Evolutionary conservation across 2,329 filamentous ascomycete species (phyloP).

Genomic region (Fusarium dimerum): DNA sequence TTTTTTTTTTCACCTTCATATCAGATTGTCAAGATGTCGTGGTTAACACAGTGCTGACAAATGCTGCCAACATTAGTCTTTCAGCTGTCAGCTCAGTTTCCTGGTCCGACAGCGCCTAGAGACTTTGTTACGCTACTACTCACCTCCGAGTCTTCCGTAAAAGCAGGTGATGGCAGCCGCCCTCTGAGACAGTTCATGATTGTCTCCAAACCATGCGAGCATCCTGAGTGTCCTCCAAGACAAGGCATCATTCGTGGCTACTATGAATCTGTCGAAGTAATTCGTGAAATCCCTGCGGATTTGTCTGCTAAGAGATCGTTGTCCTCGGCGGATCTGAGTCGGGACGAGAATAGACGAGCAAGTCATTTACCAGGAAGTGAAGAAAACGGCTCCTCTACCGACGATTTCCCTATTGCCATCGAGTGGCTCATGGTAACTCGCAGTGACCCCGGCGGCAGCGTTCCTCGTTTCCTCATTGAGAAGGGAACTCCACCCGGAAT

Average conservation of each 20-base stretch:
- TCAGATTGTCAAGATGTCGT: background rate
- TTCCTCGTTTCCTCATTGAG: constrained; percentile 90
- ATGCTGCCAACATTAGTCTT: constrained; percentile 60
- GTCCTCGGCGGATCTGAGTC: constrained; percentile 34
- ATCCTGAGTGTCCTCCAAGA: constrained; percentile 70
- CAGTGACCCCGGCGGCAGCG: constrained; percentile 84
- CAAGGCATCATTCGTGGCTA: constrained; percentile 77
- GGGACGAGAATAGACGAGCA: constrained; percentile 29
- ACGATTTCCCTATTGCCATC: constrained; percentile 48
- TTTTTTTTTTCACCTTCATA: no score
- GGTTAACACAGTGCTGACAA: constrained; percentile 12
- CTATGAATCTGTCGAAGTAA: constrained; percentile 91
- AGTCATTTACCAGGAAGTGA: constrained; percentile 15
- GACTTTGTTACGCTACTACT: constrained; percentile 84
- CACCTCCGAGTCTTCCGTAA: constrained; percentile 59
- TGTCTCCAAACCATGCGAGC: constrained; percentile 79
- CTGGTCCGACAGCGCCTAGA: constrained; percentile 81
- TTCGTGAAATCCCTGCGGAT: constrained; percentile 73
- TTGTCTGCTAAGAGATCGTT: constrained; percentile 35
- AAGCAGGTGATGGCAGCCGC: constrained; percentile 23
- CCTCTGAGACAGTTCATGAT: constrained; percentile 77
- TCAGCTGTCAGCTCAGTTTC: constrained; percentile 85
- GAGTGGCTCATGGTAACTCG: constrained; percentile 95
- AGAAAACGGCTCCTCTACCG: constrained; percentile 13
- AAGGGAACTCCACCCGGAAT: constrained; percentile 82